Conservation (phyloP, 108 stramenopile genomes). For the Schizochytrium sp. region DNA sequence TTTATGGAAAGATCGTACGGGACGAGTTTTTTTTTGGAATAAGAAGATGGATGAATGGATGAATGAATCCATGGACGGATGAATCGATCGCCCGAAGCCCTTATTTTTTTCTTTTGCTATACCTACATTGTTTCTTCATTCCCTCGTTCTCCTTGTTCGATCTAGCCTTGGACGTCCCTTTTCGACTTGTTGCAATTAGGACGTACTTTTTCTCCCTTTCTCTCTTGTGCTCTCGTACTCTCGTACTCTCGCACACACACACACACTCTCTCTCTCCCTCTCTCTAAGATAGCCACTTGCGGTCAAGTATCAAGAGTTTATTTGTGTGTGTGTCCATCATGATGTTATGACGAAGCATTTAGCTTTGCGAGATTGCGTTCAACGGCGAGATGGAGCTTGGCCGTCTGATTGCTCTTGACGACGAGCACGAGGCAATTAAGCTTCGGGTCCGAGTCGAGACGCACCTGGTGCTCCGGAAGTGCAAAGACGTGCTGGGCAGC, state of each 20-base stretch:
- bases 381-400: neutral
- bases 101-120: neutral
- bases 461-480: neutral
- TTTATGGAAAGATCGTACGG: no score
- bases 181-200: neutral
- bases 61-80: no score
- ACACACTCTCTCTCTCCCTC: neutral
- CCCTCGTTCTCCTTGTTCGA: neutral
- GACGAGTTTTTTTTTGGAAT: no score
- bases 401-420: neutral
- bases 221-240: no score
- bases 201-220: no score
- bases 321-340: no score
- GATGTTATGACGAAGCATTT: no score
- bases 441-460: neutral
- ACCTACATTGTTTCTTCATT: neutral
- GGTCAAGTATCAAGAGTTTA: neutral
- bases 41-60: no score
- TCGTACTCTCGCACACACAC: no score
- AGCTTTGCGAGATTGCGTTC: neutral
- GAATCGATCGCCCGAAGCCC: no score
- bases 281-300: neutral
- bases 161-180: neutral
- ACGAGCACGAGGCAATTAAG: neutral
- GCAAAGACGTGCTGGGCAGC: neutral